A percentile compares a stretch with the other conserved stretches of the same genome.
These are phyloP conservation scores for Tricholoma sp. DNA, from an alignment of 768 basidiomycete genomes.

Conservation along the genomic window DNA sequence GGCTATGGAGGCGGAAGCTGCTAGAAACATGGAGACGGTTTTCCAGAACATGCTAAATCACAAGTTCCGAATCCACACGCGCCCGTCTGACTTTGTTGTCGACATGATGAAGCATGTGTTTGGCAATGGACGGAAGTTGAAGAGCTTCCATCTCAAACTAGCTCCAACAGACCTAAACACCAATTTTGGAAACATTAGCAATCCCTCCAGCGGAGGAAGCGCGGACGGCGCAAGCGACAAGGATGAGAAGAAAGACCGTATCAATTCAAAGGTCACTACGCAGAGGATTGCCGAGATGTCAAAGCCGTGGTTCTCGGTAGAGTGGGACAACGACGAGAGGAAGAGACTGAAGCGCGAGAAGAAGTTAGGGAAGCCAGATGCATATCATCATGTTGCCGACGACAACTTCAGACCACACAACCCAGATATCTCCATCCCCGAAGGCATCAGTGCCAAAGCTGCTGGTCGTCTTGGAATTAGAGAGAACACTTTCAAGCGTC, in stretches of 20 bases:
- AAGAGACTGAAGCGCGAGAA: slow-evolving; percentile 21
- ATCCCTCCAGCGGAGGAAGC: not conserved
- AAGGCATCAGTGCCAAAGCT: slow-evolving; percentile 20
- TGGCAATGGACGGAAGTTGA: slow-evolving; percentile 42
- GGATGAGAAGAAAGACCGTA: slow-evolving; percentile 10
- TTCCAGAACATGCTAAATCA: slow-evolving; percentile 55
- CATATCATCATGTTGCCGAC: slow-evolving; percentile 16
- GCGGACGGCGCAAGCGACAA: slow-evolving; percentile 14
- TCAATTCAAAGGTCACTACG: slow-evolving; percentile 25
- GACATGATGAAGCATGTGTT: slow-evolving; percentile 44
- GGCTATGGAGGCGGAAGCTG: slow-evolving; percentile 32
- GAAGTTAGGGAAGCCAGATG: slow-evolving; percentile 12
- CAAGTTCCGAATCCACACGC: slow-evolving; percentile 48
- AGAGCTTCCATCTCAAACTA: slow-evolving; percentile 50
- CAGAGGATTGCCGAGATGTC: slow-evolving; percentile 10
- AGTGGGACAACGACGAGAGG: slow-evolving; percentile 31
- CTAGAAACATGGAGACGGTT: slow-evolving; percentile 47
- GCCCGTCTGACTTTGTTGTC: slow-evolving; percentile 46
- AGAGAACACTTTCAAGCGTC: slow-evolving; percentile 16
- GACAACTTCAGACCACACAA: slow-evolving; percentile 9
- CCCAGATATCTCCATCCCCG: slow-evolving; percentile 20
- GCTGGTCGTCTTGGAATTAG: slow-evolving; percentile 21
- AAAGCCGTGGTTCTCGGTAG: slow-evolving; percentile 32
- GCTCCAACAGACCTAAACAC: slow-evolving; percentile 34
- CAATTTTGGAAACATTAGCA: not conserved